Evolutionary conservation across 164 flowering plant genomes (phyloP), one percentile per base, ranked within the genome.

Genomic region (Dillenia suffruticosa): DNA sequence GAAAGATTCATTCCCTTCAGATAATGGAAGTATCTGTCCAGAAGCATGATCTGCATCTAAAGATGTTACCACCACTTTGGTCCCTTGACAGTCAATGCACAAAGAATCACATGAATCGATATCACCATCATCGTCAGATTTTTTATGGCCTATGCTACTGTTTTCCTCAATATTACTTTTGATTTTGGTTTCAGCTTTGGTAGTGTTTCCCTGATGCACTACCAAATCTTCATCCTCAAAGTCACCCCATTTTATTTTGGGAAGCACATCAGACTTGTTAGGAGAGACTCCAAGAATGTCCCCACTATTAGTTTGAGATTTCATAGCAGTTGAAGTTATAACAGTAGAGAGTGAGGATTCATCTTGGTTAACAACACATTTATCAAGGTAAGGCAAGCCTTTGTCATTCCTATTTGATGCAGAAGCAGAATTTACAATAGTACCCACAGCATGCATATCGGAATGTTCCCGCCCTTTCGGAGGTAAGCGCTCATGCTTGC

Each of bases 171-270:
- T 68, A 66, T 52, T 72, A 61, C 76, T 32, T 32, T 32, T 79
- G 69, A 69, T 77, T 52, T 60, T 77, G 11, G 74, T 72, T 64
- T 71, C 80, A 67, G 65, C 26, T 57, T 59, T 74, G 62, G 45
- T 63, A 62, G 54, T 14, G 9, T 61, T 80, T 45, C 63, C 82
- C 62, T 52, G 47, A 60, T 63, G 68, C 55, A 51, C 49, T 17
- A 69, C 61, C 60, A 84, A 63, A 56, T 59, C 74, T 59, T 76
- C 87, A 73, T 79, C 90, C 63, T 87, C 89, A 15, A 84, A 74
- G 75, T 84, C 84, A 57, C 95, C 96, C 96, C 92, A 86, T 61
- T 79, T 88, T 60, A 88, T 83, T 64, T 80, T 83, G 19, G 70
- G 86, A 66, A 74, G 59, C 48, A 63, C 72, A 65, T 61, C 63